Base-by-base conservation (phyloP, 1,284 basidiomycete genomes). In the Sporisorium iseilematis-ciliati region DNA sequence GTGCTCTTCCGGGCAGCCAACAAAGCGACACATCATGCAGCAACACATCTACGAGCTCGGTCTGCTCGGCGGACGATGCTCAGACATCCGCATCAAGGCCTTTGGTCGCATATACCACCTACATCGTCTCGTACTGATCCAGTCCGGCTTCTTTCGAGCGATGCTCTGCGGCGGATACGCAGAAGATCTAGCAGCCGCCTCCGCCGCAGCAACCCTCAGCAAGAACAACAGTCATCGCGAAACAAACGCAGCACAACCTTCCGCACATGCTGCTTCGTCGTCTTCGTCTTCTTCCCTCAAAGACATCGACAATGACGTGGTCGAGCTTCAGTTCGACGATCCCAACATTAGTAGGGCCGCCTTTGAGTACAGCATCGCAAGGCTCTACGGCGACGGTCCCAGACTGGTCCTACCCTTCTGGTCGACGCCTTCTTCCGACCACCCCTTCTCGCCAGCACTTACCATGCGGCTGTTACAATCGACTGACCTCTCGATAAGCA, bases 361-460 rank as follows among this genome's bases (percentile, higher is more conserved):
- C 1, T 82, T 82, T 43, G 81, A 82, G 40, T 82, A 78, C 55
- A 69, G 78, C 69, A 66, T 82, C 42, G 78, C 81, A n/a, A 57
- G 70, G 26, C 77, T 82, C 40, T 82, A 82, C 41, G 81, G 78
- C 35, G 70, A 68, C 29, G 80, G 75, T 0, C 81, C 81, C 25
- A 62, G 70, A 35, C 65, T 82, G 18, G 69, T 81, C 6, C 68
- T 82, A 8, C 81, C 81, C 5, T 63, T 57, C 33, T 82, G 81
- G 81, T 72, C 81, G 0, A 70, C 60, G 7, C 76, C 81, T 1
- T 65, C 57, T 8, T 55, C 74, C 2, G 54, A 41, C 4, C 65
- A 73, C 38, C 80, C 81, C 29, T 70, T 81, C 18, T 93, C 93
- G 29, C 91, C 92, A n/a, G 92, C 92, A 0, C 55, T 66, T 31